Conservation (phyloP, 129 eudicot species). For the Deinandra increscens region DNA sequence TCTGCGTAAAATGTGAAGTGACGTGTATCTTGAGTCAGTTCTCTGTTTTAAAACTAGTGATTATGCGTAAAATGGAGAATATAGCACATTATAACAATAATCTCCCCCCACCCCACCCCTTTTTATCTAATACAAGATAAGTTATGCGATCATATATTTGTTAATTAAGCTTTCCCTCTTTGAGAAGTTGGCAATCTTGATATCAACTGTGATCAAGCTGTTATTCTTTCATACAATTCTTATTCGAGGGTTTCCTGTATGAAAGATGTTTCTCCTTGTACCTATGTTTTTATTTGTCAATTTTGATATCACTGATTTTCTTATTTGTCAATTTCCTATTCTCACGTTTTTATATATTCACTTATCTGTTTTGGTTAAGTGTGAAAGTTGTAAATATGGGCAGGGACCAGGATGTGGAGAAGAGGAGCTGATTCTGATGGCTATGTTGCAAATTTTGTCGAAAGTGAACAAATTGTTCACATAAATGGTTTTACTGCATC, state of each 20-base stretch:
- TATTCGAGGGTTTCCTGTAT: not conserved
- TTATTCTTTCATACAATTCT: slow-evolving; percentile 7
- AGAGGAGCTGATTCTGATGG: slow-evolving; percentile 99
- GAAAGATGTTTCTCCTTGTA: not conserved
- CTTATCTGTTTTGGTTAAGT: slow-evolving; percentile 1
- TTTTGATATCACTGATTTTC: slow-evolving; percentile 7
- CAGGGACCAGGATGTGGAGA: slow-evolving; percentile 99
- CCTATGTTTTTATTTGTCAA: not conserved
- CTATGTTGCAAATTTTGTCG: slow-evolving; percentile 93
- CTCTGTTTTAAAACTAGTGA: too few species aligned
- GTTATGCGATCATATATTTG: not conserved
- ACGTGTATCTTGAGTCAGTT: too few species aligned
- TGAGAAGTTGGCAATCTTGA: slow-evolving; percentile 7
- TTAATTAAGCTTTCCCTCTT: slow-evolving; percentile 1
- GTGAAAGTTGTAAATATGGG: slow-evolving; percentile 17
- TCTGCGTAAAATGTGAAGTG: too few species aligned
- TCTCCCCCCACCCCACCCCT: not conserved
- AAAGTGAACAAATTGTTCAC: slow-evolving; percentile 83
- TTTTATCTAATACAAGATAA: slow-evolving; percentile 11
- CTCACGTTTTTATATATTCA: not conserved
- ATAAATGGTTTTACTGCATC: slow-evolving; percentile 78
- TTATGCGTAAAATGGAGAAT: too few species aligned
- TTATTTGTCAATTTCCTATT: not conserved
- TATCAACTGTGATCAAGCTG: slow-evolving; percentile 9
- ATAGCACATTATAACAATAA: slow-evolving; percentile 7